Percentiles rank a stretch among this genome's conserved stretches.
These are phyloP conservation scores for Tetracladium marchalianum DNA, from an alignment of 495 filamentous ascomycete species.

Conservation along the genomic window DNA sequence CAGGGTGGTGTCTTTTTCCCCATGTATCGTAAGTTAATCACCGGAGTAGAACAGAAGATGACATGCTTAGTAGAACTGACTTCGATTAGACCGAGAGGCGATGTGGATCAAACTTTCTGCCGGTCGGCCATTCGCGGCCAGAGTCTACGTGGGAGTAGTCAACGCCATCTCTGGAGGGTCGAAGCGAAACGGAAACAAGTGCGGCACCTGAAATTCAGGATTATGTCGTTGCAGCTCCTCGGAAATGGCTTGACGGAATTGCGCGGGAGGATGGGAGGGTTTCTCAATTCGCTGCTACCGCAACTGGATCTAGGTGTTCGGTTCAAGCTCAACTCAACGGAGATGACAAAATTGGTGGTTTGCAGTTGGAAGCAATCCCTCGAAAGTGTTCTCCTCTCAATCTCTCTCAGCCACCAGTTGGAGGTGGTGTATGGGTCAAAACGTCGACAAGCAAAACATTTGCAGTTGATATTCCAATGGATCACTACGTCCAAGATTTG, in stretches of 20 bases:
- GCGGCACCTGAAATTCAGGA: slow-evolving; percentile 27
- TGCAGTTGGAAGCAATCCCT: slow-evolving; percentile 39
- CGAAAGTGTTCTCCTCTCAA: slow-evolving; percentile 5
- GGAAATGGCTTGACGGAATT: slow-evolving; percentile 41
- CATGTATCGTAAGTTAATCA: slow-evolving; percentile 23
- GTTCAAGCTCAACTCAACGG: slow-evolving; percentile 40
- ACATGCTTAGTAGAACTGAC: background rate
- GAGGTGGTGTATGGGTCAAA: slow-evolving; percentile 15
- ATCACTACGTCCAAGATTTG: slow-evolving; percentile 70
- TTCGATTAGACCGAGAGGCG: slow-evolving; percentile 26
- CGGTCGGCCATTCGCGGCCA: slow-evolving; percentile 27
- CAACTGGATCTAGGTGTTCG: slow-evolving; percentile 32
- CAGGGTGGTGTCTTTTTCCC: slow-evolving; percentile 37
- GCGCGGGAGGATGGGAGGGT: slow-evolving; percentile 22
- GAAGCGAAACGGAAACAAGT: slow-evolving; percentile 14
- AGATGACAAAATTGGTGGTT: slow-evolving; percentile 30
- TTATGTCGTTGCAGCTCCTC: slow-evolving; percentile 34
- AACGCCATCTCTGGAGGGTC: slow-evolving; percentile 36
- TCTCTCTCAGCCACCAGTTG: background rate
- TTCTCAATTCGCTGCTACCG: slow-evolving; percentile 36
- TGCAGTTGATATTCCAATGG: slow-evolving; percentile 81
- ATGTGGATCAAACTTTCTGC: slow-evolving; percentile 34
- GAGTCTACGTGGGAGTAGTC: slow-evolving; percentile 34
- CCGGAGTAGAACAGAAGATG: background rate
- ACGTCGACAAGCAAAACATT: slow-evolving; percentile 21